Evolutionary conservation across 2,329 filamentous ascomycete genomes (phyloP).

Genomic region (Bipolaris bicolor): DNA sequence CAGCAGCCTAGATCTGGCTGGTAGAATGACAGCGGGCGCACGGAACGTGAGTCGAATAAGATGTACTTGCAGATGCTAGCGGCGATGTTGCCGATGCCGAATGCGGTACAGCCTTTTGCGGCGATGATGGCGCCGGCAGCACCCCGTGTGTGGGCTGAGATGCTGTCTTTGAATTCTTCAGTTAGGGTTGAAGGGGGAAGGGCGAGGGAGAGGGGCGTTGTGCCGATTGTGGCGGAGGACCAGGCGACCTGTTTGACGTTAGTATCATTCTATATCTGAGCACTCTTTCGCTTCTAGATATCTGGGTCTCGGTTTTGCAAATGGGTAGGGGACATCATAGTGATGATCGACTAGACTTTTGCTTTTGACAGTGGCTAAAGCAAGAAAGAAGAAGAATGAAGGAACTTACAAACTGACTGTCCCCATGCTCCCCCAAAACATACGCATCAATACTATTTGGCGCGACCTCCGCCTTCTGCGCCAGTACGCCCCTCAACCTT

Average conservation of each 20-base stretch:
- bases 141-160: constrained; percentile 55
- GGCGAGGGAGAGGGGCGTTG: constrained; percentile 49
- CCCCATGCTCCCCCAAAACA: constrained; percentile 59
- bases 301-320: too few species aligned
- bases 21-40: constrained; percentile 58
- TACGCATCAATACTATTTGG: constrained; percentile 52
- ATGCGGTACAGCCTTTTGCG: constrained; percentile 59
- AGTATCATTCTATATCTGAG: neutral
- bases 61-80: constrained; percentile 59
- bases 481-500: constrained; percentile 55
- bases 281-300: too few species aligned
- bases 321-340: too few species aligned
- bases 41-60: constrained; percentile 55
- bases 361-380: neutral
- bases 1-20: constrained; percentile 57
- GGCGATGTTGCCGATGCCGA: constrained; percentile 58
- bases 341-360: neutral
- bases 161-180: constrained; percentile 38
- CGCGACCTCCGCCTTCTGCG: constrained; percentile 47
- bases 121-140: constrained; percentile 57
- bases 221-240: constrained; percentile 54
- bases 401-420: constrained; percentile 52
- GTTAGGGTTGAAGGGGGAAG: constrained; percentile 35
- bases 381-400: neutral
- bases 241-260: constrained; percentile 47